Evolutionary conservation across 2,329 filamentous ascomycete species (phyloP).

Genomic region (Akanthomyces lecanii): DNA sequence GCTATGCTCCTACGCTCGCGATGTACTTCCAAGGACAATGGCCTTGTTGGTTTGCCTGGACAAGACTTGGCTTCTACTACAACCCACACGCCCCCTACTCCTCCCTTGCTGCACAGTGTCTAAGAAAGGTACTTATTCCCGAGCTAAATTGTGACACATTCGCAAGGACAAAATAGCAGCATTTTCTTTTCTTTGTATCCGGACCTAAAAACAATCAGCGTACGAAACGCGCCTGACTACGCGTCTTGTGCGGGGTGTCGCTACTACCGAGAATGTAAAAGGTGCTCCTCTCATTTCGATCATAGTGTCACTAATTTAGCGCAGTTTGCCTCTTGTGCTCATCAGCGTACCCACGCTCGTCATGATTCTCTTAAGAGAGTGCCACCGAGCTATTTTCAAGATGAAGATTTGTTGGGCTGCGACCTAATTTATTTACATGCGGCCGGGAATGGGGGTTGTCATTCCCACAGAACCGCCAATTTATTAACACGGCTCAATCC

Average conservation of each 20-base stretch:
- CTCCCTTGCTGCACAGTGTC: too few species aligned
- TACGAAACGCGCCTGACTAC: neutral
- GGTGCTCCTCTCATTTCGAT: neutral
- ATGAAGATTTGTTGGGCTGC: too few species aligned
- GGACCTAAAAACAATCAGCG: neutral
- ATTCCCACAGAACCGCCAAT: neutral
- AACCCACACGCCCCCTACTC: too few species aligned
- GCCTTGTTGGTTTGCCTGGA: too few species aligned
- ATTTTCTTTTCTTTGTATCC: too few species aligned
- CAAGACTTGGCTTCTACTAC: too few species aligned
- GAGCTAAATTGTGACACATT: too few species aligned
- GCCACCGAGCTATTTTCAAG: too few species aligned
- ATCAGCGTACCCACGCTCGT: neutral
- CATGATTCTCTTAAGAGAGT: too few species aligned
- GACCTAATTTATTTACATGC: neutral
- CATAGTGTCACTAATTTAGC: conserved; percentile 3
- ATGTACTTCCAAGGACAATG: too few species aligned
- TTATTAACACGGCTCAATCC: neutral
- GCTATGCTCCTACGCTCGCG: neutral
- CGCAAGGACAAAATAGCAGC: too few species aligned
- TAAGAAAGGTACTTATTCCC: too few species aligned
- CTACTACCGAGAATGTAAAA: neutral
- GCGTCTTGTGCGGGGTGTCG: neutral
- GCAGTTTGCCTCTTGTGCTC: neutral
- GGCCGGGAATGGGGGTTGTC: neutral